A percentile compares a stretch with the other conserved stretches of the same genome.
These are phyloP conservation scores for Cystobasidium pallidum DNA, from an alignment of 1,284 basidiomycete genomes.

Conservation along the genomic window DNA sequence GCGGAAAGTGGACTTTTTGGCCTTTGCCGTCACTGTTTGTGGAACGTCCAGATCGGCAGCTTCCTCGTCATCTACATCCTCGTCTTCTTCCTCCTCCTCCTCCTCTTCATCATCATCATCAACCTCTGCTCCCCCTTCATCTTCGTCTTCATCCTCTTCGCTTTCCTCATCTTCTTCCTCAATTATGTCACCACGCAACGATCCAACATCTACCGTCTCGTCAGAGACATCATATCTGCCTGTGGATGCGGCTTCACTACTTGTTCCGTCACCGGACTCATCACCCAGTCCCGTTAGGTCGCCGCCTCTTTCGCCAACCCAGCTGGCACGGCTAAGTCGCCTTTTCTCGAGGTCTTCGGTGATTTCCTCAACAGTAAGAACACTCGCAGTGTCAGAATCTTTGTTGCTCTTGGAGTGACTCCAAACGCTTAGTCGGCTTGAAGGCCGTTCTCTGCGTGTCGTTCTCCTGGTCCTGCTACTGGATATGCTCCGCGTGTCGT, in stretches of 20 bases:
- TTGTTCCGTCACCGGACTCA: constrained; percentile 11
- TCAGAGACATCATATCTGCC: constrained; percentile 40
- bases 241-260: constrained; percentile 22
- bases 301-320: constrained; percentile 24
- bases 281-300: constrained; percentile 25
- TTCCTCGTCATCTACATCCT: constrained; percentile 56
- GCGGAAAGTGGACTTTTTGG: constrained; percentile 60
- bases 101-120: constrained; percentile 53
- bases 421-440: constrained; percentile 40
- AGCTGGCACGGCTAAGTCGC: constrained; percentile 60
- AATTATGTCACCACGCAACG: constrained; percentile 57
- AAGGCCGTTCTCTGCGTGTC: constrained; percentile 19
- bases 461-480: constrained; percentile 29
- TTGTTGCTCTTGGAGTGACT: constrained; percentile 65
- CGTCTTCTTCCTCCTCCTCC: constrained; percentile 50
- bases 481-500: constrained; percentile 30
- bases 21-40: constrained; percentile 65
- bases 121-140: constrained; percentile 61
- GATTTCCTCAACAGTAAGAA: constrained; percentile 96
- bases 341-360: constrained; percentile 93
- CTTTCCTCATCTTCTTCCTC: constrained; percentile 56
- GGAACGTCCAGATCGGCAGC: constrained; percentile 60
- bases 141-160: constrained; percentile 63
- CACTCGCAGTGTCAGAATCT: constrained; percentile 85
- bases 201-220: constrained; percentile 46